Conservation (phyloP, 2,329 filamentous ascomycete species). For the Aspergillus sp. region DNA sequence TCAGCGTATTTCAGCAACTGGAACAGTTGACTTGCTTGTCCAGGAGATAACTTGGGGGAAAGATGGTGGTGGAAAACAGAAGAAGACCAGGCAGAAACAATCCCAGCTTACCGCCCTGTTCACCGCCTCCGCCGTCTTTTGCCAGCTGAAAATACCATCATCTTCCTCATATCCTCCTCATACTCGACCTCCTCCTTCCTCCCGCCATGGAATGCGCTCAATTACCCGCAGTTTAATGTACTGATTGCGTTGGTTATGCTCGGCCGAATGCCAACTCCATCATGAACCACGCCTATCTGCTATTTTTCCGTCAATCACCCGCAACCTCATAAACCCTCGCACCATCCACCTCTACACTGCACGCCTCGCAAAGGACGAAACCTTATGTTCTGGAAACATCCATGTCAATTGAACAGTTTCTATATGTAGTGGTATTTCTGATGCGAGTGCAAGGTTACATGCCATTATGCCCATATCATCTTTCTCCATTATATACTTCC, state of each 20-base stretch:
- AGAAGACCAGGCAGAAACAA: not conserved
- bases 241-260: too few species aligned
- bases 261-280: too few species aligned
- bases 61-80: not conserved
- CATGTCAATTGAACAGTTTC: slow-evolving; percentile 1
- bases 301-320: too few species aligned
- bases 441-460: slow-evolving; percentile 7
- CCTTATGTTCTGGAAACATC: slow-evolving; percentile 1
- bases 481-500: not conserved
- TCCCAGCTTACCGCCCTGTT: not conserved
- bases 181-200: not conserved
- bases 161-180: not conserved
- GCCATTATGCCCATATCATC: not conserved
- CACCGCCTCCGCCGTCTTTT: not conserved
- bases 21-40: not conserved
- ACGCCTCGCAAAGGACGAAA: slow-evolving; percentile 2
- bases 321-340: too few species aligned
- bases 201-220: not conserved
- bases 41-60: not conserved
- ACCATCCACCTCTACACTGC: not conserved
- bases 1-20: not conserved
- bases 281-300: too few species aligned
- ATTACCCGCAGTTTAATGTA: too few species aligned
- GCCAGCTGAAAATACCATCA: not conserved
- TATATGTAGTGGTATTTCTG: slow-evolving; percentile 8